Evolutionary conservation across 805 yeast species (phyloP), one percentile per base, ranked within the genome.

Genomic region (Starmera pachycereana): DNA sequence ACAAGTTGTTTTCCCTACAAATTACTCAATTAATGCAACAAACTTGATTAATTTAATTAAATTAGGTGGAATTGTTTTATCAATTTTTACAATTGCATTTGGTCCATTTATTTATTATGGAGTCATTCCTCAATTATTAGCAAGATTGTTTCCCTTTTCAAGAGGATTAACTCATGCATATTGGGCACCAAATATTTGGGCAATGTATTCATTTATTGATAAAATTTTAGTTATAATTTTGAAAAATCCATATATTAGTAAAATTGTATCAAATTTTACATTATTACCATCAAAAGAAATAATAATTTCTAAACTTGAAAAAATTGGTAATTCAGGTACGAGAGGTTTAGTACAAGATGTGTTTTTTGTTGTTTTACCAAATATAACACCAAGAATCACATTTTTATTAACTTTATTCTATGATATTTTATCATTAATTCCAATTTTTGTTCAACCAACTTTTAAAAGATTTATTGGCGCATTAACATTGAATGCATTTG

Each of bases 181-280:
- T 62, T 92, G 98, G 97, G 97, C 98, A 1, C 97, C 99, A 12
- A 92, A 92, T 53, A 66, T 88, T 36, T 92, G 99, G 99, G 96
- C 98, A 0, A 51, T 90, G 9, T 92, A 92, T 60, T 84, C 97
- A 2, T 81, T 85, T 47, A 44, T 71, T 12, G 99, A 92, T 60
- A 69, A 95, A 42, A 53, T 80, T 0, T 65, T 88, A 42, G 69
- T 81, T 13, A 68, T 69, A 40, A 42, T 71, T 3, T 61, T 71
- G 8, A 48, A 43, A 29, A 50, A 35, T 14, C 54, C 53, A 16
- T 40, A 73, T 42, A 60, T 77, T 39, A 67, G 74, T 11, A 53
- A 45, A 2, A 45, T 70, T 13, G 48, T 77, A 12, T 49, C 63
- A 3, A 60, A 62, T 48, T 47, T 61, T 33, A 44, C 60, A 5